Base-by-base conservation (phyloP, 768 basidiomycete genomes). In the Suillus plorans region DNA sequence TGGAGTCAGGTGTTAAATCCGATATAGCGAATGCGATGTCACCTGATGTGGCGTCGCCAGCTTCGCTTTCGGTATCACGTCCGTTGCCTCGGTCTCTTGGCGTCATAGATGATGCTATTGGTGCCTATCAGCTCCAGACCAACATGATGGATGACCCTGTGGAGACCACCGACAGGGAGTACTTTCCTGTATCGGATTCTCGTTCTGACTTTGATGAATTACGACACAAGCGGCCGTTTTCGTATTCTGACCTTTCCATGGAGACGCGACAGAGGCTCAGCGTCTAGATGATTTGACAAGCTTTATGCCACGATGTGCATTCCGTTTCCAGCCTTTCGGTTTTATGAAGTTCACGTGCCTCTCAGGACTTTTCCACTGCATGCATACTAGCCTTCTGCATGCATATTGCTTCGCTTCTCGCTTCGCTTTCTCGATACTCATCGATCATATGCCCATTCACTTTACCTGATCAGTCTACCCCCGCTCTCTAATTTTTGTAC, bases 161-260 rank as follows among this genome's bases (percentile, higher is more conserved):
- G 41, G 58, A 59, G 58, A 59, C 28, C 41, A 42, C 58, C 12
- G 41, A 59, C 25, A 59, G 58, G 14, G 75, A 76, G 67, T 76
- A 76, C 72, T 76, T 76, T 4, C 75, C 73, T 5, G 75, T 76
- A 36, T 76, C 75, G n/a, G 66, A 76, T 65, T 76, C 75, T 63
- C 73, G 75, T 67, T 76, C 77, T 68, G 77, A 77, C 66, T 69
- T 69, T 25, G 75, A 78, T 64, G 39, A 5, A 59, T 67, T 67
- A 61, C 58, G 70, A 20, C 68, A 69, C 62, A 77, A 73, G 56
- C 73, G 64, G 53, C 69, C 62, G 5, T 70, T 68, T 61, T 58
- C 49, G 56, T n/a, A 61, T 60, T 66, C 66, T 61, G 67, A 31
- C 34, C 60, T 28, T 22, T 63, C 70, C 66, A 39, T 63, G 62